Evolutionary conservation across 2,329 filamentous ascomycete species (phyloP).

Genomic region (Laburnicola sp.): DNA sequence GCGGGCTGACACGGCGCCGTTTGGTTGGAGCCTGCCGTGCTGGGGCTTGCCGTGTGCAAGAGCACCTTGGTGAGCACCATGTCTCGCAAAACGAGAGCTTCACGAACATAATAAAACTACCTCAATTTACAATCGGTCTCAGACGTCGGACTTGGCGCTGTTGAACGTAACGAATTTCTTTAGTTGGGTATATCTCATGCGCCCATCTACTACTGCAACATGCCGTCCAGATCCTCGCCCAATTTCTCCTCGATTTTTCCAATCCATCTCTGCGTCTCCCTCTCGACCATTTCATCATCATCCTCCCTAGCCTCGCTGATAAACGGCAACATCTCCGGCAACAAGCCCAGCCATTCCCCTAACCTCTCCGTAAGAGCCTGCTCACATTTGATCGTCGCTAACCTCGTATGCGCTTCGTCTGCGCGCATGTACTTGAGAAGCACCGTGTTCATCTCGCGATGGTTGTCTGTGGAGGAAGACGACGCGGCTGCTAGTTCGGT

Average conservation of each 20-base stretch:
- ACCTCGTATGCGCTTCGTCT: conserved; percentile 69
- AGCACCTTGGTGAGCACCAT: not conserved
- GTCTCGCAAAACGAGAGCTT: not conserved
- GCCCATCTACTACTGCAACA: conserved; percentile 69
- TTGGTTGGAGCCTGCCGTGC: not conserved
- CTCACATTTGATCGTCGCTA: conserved; percentile 82
- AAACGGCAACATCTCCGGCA: conserved; percentile 94
- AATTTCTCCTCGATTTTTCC: conserved; percentile 84
- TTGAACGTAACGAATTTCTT: conserved; percentile 23
- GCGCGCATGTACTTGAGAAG: conserved; percentile 79
- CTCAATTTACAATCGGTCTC: no score
- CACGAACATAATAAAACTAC: not conserved
- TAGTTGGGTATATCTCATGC: conserved; percentile 6
- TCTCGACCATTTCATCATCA: conserved; percentile 90
- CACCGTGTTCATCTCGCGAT: conserved; percentile 81
- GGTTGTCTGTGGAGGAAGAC: conserved; percentile 82
- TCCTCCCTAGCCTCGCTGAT: conserved; percentile 97
- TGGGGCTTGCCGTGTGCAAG: not conserved
- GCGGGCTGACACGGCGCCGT: conserved; percentile 3
- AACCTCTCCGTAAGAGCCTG: conserved; percentile 76
- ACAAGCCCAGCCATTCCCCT: conserved; percentile 85
- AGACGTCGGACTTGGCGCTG: conserved; percentile 18
- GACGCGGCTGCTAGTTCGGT: conserved; percentile 77
- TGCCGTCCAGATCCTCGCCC: conserved; percentile 87
- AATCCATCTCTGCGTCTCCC: conserved; percentile 88